These are phyloP conservation scores for Sequoiadendron giganteum DNA, from an alignment of 75 land plant species.

Conservation along the genomic window DNA sequence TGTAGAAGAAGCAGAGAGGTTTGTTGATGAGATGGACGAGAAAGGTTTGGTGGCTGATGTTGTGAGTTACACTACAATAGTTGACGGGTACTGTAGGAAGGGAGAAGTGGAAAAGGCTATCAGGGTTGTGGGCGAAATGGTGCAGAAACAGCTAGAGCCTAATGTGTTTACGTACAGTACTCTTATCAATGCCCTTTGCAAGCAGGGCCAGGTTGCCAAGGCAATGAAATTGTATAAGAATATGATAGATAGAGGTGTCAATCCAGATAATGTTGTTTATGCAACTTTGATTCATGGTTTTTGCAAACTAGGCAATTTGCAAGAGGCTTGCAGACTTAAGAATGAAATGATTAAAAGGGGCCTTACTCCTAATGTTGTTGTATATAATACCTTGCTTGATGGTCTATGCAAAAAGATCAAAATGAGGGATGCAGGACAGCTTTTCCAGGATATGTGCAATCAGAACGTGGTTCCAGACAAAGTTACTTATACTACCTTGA, in stretches of 20 bases:
- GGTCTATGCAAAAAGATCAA: conserved; percentile 51
- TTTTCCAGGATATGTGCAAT: conserved; percentile 60
- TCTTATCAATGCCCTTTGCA: conserved; percentile 61
- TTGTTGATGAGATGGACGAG: conserved; percentile 54
- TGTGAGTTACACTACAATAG: conserved; percentile 59
- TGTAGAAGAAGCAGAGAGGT: conserved; percentile 49
- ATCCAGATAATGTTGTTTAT: conserved; percentile 49
- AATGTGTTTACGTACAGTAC: conserved; percentile 67
- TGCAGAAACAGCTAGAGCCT: conserved; percentile 57
- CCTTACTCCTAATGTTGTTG: conserved; percentile 48
- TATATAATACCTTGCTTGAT: conserved; percentile 57
- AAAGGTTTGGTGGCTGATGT: conserved; percentile 57
- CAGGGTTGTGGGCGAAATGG: conserved; percentile 68
- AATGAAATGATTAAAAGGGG: conserved; percentile 47
- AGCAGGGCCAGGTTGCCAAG: conserved; percentile 40
- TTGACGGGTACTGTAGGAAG: conserved; percentile 50
- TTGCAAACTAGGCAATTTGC: conserved; percentile 40
- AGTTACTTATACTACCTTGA: conserved; percentile 66
- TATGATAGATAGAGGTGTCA: conserved; percentile 45
- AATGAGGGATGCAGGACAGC: conserved; percentile 50
- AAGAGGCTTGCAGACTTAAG: conserved; percentile 27
- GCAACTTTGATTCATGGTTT: conserved; percentile 53
- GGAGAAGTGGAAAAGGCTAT: conserved; percentile 55
- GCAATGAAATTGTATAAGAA: conserved; percentile 61
- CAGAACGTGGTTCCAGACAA: conserved; percentile 68